phyloP scores from a whole-genome alignment of 192 early-diverging fungal species.

The Gamsiella multidivaricata region DNA sequence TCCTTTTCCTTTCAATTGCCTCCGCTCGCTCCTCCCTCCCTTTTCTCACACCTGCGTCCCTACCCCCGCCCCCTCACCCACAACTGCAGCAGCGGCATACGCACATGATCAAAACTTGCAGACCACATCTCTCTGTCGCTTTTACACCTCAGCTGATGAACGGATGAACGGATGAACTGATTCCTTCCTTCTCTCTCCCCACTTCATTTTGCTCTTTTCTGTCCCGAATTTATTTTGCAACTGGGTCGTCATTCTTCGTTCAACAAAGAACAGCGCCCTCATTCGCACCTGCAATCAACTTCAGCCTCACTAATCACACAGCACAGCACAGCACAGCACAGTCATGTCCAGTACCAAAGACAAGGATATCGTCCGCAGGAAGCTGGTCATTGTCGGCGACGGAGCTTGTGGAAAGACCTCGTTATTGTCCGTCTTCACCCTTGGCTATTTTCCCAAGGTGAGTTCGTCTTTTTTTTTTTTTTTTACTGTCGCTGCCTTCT shows the following conservation, averaged over 20 bases:
- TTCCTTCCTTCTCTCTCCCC: neutral
- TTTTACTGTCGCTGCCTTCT: neutral
- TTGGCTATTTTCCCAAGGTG: constrained; percentile 87
- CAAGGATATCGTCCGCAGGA: constrained; percentile 72
- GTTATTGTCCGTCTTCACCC: constrained; percentile 79
- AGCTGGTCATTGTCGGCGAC: constrained; percentile 91
- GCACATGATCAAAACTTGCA: too few relatives aligned
- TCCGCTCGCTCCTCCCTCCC: too few relatives aligned
- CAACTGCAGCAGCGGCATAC: too few relatives aligned
- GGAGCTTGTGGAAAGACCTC: constrained; percentile 88
- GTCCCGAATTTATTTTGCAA: too few relatives aligned
- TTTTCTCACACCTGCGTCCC: too few relatives aligned
- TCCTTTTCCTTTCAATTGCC: too few relatives aligned
- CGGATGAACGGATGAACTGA: too few relatives aligned
- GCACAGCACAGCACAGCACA: neutral
- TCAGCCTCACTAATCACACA: neutral
- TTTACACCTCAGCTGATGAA: too few relatives aligned
- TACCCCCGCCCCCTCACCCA: too few relatives aligned
- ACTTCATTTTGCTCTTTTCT: neutral
- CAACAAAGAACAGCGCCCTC: neutral
- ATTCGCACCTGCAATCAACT: neutral
- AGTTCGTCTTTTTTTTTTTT: neutral
- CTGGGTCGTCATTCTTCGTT: neutral
- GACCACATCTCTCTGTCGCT: too few relatives aligned
- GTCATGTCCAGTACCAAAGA: constrained; percentile 41